Base-by-base conservation (phyloP, 805 yeast species). In the Cyberlindnera samutprakarnensis region DNA sequence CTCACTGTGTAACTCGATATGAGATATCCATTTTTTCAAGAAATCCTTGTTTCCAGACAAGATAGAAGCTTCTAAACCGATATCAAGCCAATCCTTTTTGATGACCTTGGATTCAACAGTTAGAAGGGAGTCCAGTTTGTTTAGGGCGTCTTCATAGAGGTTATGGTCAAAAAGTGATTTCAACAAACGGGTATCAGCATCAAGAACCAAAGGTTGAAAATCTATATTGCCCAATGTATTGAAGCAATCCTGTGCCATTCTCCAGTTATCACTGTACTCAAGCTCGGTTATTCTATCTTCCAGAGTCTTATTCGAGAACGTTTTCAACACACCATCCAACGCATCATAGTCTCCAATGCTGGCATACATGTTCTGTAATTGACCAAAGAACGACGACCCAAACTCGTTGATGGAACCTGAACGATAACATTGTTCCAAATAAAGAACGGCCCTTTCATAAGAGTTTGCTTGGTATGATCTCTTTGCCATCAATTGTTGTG, bases 291-390 rank as follows among this genome's bases (percentile, higher is more conserved):
- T 68, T 49, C 85, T 83, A 38, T 87, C 88, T n/a, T 73, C 70
- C 27, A 86, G 58, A 41, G 75, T 73, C 25, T 75, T 72, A 0
- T 80, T 70, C 1, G 94, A 75, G 44, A 84, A 79, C 38, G 69
- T 69, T 37, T 83, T 76, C 35, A 88, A 59, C 5, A 85, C 75
- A 15, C 98, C 99, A 50, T 83, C 88, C 20, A 92, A 64, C 0
- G 95, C 78, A 60, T 92, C 99, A 23, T 78, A 68, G 49, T 94
- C 98, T 46, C 86, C 90, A 30, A 92, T 74, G 36, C 75, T 80
- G 7, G 95, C 79, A 53, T 92, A 92, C 62, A 88, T 82, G 18
- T 70, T 68, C 45, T 85, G 86, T n/a, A 92, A 56, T 5, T 76
- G 66, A 1, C 61, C 52, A 15, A 65, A 66, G 46, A 59, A 62